phyloP scores from a whole-genome alignment of 495 filamentous ascomycete species.

The Amphirosellinia nigrospora region DNA sequence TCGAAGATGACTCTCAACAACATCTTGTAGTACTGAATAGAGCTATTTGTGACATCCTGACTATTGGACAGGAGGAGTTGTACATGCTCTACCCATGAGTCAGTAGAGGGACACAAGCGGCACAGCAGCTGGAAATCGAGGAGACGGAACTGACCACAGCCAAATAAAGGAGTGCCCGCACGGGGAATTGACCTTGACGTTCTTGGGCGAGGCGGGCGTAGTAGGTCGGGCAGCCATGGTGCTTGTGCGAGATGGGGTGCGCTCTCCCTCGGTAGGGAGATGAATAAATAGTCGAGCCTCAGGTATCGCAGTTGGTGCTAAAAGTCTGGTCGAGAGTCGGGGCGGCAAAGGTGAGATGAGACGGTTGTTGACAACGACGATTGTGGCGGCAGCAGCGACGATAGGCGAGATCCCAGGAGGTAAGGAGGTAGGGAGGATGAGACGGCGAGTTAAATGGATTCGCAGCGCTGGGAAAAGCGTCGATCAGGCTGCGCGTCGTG shows the following conservation, averaged over 20 bases:
- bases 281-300: neutral
- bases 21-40: constrained; percentile 61
- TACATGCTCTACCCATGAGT: constrained; percentile 55
- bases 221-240: constrained; percentile 52
- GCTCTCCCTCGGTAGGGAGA: constrained; percentile 1
- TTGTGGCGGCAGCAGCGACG: constrained; percentile 3
- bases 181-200: constrained; percentile 57
- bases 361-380: neutral
- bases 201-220: constrained; percentile 61
- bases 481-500: neutral
- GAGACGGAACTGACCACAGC: constrained; percentile 53
- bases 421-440: neutral
- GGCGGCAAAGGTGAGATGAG: neutral
- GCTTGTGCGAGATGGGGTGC: neutral
- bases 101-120: constrained; percentile 24
- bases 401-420: neutral
- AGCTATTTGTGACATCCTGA: constrained; percentile 54
- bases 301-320: neutral
- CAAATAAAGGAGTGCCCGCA: constrained; percentile 58
- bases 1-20: constrained; percentile 59
- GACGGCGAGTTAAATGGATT: neutral
- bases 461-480: neutral
- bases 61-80: constrained; percentile 58
- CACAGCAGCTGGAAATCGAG: neutral
- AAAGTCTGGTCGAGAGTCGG: constrained; percentile 4